phyloP scores from a whole-genome alignment of 176 grass and related monocot species.

The Phoenix roebelenii region DNA sequence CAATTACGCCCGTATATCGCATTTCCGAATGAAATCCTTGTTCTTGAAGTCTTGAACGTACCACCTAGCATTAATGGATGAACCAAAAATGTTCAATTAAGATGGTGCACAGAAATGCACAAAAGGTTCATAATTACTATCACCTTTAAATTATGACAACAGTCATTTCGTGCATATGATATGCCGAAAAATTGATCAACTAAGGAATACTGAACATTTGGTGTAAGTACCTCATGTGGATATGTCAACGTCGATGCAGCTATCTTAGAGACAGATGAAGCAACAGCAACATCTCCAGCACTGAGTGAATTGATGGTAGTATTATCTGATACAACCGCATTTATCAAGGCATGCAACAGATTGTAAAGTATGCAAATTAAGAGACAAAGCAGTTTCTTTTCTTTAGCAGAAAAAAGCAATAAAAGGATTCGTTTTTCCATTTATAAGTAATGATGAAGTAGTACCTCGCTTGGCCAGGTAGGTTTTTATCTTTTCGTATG shows the following conservation, averaged over 20 bases:
- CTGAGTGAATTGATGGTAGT: conserved; percentile 73
- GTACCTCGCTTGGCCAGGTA: conserved; percentile 88
- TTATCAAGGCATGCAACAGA: background rate
- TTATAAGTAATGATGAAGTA: background rate
- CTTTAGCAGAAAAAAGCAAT: conserved; percentile 5
- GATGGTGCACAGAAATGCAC: too few relatives aligned
- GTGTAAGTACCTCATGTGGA: conserved; percentile 69
- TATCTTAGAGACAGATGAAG: conserved; percentile 88
- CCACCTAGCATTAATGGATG: conserved; percentile 43
- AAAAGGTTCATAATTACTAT: too few relatives aligned
- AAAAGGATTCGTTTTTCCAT: background rate
- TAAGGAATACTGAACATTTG: too few relatives aligned
- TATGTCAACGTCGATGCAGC: conserved; percentile 87
- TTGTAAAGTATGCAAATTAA: background rate
- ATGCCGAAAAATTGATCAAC: too few relatives aligned
- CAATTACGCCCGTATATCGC: conserved; percentile 64
- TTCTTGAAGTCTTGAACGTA: conserved; percentile 86
- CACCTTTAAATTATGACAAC: too few relatives aligned
- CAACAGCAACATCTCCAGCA: conserved; percentile 90
- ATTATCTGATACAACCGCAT: conserved; percentile 49
- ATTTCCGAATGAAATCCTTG: conserved; percentile 51
- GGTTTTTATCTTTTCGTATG: conserved; percentile 83
- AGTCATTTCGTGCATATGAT: too few relatives aligned
- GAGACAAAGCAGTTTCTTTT: background rate
- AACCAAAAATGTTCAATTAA: too few relatives aligned